Evolutionary conservation across 805 yeast species (phyloP).

Genomic region (Barnettozyma pratensis): DNA sequence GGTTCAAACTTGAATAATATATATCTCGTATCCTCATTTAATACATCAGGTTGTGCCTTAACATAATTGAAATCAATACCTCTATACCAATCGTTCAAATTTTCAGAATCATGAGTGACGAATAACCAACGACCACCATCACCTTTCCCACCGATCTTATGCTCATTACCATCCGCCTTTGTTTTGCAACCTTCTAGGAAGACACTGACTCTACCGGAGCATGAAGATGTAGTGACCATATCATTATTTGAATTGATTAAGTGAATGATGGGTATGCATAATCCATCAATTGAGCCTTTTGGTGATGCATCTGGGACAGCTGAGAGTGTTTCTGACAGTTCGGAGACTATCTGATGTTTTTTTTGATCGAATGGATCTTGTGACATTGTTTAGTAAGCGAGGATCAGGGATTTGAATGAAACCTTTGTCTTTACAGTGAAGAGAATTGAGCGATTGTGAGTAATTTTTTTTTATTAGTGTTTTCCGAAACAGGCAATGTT

Average conservation of each 20-base stretch:
- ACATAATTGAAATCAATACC: conserved; percentile 22
- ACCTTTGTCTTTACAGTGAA: neutral
- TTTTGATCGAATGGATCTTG: conserved; percentile 62
- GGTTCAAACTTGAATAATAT: conserved; percentile 82
- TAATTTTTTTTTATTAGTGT: too few species aligned
- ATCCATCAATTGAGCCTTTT: conserved; percentile 77
- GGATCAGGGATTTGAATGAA: too few species aligned
- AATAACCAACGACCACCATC: conserved; percentile 84
- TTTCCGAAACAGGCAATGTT: too few species aligned
- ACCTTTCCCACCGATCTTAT: conserved; percentile 75
- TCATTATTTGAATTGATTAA: conserved; percentile 57
- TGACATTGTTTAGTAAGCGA: conserved; percentile 1
- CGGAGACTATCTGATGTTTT: conserved; percentile 48
- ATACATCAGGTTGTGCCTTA: conserved; percentile 3
- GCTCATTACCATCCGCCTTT: conserved; percentile 16
- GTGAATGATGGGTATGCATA: conserved; percentile 67
- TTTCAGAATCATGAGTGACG: conserved; percentile 60
- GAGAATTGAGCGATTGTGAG: neutral
- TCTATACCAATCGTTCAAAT: conserved; percentile 44
- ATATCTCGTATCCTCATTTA: conserved; percentile 37
- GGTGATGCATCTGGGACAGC: conserved; percentile 67
- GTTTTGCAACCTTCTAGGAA: conserved; percentile 68
- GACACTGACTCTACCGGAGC: conserved; percentile 83
- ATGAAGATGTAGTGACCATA: conserved; percentile 83
- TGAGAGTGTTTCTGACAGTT: conserved; percentile 40